phyloP scores from a whole-genome alignment of 2,329 filamentous ascomycete genomes.

The Didymella pinodella region DNA sequence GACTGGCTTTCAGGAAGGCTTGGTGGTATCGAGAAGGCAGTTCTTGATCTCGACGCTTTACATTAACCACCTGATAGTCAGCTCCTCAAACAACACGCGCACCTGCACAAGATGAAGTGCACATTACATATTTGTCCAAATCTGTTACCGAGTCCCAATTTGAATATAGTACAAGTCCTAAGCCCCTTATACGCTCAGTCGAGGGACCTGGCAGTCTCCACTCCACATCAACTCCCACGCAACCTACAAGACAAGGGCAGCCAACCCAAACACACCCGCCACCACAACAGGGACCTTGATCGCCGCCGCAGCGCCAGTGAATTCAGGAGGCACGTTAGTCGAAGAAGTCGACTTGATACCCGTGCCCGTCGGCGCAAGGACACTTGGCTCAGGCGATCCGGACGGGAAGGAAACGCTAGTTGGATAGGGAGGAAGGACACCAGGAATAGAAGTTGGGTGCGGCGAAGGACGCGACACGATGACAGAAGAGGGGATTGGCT shows the following conservation, averaged over 20 bases:
- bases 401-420: constrained; percentile 8
- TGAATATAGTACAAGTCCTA: not conserved
- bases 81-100: not conserved
- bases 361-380: constrained; percentile 17
- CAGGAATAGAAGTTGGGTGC: constrained; percentile 2
- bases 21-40: too few species aligned
- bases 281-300: constrained; percentile 25
- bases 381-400: not conserved
- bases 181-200: not conserved
- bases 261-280: constrained; percentile 31
- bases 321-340: constrained; percentile 23
- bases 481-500: constrained; percentile 11
- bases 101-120: too few species aligned
- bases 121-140: too few species aligned
- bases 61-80: not conserved
- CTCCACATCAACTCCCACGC: too few species aligned
- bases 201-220: too few species aligned
- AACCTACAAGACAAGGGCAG: constrained; percentile 30
- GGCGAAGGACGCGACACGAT: constrained; percentile 14
- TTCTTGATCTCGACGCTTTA: too few species aligned
- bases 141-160: too few species aligned
- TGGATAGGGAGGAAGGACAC: constrained; percentile 23
- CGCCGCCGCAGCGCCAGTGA: constrained; percentile 31
- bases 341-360: constrained; percentile 6
- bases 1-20: too few species aligned